Conservation (phyloP, 495 filamentous ascomycete species). For the Mycothermus thermophilus region DNA sequence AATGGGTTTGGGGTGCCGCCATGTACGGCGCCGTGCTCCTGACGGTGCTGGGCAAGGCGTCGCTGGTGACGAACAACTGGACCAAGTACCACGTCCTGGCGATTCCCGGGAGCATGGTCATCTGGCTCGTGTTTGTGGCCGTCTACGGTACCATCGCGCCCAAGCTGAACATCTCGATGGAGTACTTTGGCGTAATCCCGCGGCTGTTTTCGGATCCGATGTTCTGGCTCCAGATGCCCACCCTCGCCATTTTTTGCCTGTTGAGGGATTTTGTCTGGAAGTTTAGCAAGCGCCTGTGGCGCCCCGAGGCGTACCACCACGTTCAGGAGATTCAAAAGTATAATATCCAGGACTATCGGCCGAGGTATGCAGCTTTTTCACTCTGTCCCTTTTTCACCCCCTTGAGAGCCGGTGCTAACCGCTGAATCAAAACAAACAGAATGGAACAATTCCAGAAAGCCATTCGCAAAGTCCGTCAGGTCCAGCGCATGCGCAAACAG, state of each 20-base stretch:
- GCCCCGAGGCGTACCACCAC: slow-evolving; percentile 91
- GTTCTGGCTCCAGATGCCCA: slow-evolving; percentile 79
- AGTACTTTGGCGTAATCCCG: slow-evolving; percentile 75
- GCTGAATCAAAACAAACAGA: no score
- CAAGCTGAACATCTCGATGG: slow-evolving; percentile 63
- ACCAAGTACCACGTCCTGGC: slow-evolving; percentile 96
- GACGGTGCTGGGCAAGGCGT: slow-evolving; percentile 91
- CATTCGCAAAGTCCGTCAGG: slow-evolving; percentile 94
- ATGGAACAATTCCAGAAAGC: slow-evolving; percentile 99
- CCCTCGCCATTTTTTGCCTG: slow-evolving; percentile 73
- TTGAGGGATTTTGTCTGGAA: slow-evolving; percentile 75
- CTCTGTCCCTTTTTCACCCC: not conserved
- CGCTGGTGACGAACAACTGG: slow-evolving; percentile 92
- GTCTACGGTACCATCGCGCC: slow-evolving; percentile 86
- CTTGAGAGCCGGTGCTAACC: slow-evolving; percentile 6
- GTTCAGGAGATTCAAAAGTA: slow-evolving; percentile 99
- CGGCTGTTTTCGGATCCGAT: slow-evolving; percentile 65
- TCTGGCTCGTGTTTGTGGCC: slow-evolving; percentile 85
- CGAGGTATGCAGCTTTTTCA: slow-evolving; percentile 40
- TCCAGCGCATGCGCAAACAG: slow-evolving; percentile 98
- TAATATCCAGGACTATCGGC: slow-evolving; percentile 97
- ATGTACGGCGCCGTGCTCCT: slow-evolving; percentile 83
- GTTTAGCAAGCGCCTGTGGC: slow-evolving; percentile 90
- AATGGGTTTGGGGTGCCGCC: slow-evolving; percentile 94
- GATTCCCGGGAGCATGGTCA: slow-evolving; percentile 81